These are phyloP conservation scores for Saccharum spontaneum DNA, from an alignment of 176 grass and related monocot genomes.

Conservation along the genomic window DNA sequence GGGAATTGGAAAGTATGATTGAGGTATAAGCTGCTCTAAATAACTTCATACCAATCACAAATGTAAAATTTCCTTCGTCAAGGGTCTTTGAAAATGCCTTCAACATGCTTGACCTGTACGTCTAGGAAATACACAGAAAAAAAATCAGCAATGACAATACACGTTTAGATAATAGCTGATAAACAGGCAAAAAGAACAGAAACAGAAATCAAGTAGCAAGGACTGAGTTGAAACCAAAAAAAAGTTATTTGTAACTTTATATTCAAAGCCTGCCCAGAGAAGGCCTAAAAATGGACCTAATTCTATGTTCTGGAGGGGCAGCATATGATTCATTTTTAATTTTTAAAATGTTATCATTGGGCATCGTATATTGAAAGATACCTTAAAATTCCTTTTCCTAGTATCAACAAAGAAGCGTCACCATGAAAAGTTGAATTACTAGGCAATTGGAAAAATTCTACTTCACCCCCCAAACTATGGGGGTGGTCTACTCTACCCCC, in stretches of 20 bases:
- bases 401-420: neutral
- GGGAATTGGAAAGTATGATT: neutral
- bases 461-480: too few species aligned
- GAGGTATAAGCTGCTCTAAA: constrained; percentile 26
- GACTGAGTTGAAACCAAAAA: neutral
- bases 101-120: constrained; percentile 91
- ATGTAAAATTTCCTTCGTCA: constrained; percentile 92
- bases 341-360: neutral
- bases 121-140: constrained; percentile 51
- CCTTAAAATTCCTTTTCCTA: constrained; percentile 16
- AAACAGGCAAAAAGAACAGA: constrained; percentile 1
- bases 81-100: constrained; percentile 99
- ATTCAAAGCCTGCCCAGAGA: neutral
- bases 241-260: neutral
- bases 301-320: neutral
- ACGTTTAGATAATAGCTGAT: neutral
- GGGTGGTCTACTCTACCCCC: too few species aligned
- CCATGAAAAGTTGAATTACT: neutral
- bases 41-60: constrained; percentile 91
- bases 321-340: constrained; percentile 2
- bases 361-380: neutral
- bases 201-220: neutral
- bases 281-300: neutral
- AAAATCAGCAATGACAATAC: constrained; percentile 23
- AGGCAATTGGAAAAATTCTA: too few species aligned